Evolutionary conservation across 306 rosid genomes (phyloP).

Genomic region (Ceratonia siliqua): DNA sequence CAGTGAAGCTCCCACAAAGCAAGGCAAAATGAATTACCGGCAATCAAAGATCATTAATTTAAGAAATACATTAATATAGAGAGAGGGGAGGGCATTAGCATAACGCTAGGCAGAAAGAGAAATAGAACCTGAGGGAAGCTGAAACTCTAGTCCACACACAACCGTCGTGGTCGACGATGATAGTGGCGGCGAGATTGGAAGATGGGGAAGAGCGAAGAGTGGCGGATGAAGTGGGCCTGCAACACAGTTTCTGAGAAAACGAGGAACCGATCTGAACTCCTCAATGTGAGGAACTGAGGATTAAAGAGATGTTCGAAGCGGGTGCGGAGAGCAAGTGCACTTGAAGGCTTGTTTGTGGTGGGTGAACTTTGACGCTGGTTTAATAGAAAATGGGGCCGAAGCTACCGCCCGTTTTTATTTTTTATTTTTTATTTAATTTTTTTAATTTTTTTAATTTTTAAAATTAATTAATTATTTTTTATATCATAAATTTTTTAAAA

Average conservation of each 20-base stretch:
- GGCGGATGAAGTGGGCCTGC: too few relatives aligned
- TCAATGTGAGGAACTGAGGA: neutral
- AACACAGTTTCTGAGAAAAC: neutral
- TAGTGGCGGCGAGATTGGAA: neutral
- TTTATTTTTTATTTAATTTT: too few relatives aligned
- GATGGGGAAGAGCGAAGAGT: neutral
- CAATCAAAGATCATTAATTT: neutral
- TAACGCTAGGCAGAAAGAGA: neutral
- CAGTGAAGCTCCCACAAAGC: neutral
- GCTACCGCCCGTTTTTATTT: too few relatives aligned
- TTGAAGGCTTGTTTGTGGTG: too few relatives aligned
- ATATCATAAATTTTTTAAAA: too few relatives aligned
- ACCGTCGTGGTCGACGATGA: neutral
- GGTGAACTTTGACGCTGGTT: too few relatives aligned
- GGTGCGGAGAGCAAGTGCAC: neutral
- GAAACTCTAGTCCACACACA: neutral
- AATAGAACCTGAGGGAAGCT: slow-evolving; percentile 22
- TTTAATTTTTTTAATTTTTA: too few relatives aligned
- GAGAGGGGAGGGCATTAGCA: neutral
- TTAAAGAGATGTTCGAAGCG: neutral
- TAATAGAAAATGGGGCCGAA: too few relatives aligned
- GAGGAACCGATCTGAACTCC: neutral
- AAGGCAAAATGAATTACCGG: neutral
- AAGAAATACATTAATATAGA: neutral
- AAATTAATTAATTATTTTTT: too few relatives aligned